Percentiles rank a stretch among this genome's conserved stretches.
These are phyloP conservation scores for Podaxis sp. DNA, from an alignment of 768 basidiomycete genomes.

Conservation along the genomic window DNA sequence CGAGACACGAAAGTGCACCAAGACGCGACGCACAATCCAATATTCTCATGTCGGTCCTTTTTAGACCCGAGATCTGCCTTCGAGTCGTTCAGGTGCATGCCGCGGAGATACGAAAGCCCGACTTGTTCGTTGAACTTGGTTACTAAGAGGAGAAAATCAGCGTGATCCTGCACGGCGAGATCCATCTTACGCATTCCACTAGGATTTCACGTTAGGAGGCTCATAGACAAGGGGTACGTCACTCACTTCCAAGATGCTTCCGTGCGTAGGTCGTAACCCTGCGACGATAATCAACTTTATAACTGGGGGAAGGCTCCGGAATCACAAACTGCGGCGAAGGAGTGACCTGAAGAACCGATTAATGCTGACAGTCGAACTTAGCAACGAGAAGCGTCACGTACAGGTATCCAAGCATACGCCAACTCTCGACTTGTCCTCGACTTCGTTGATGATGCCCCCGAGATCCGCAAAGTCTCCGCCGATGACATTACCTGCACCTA, in stretches of 20 bases:
- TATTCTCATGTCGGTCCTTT: conserved; percentile 82
- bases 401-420: conserved; percentile 90
- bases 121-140: conserved; percentile 64
- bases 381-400: conserved; percentile 27
- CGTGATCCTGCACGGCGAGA: too few relatives aligned
- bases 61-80: conserved; percentile 62
- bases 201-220: background rate
- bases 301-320: background rate
- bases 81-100: conserved; percentile 87
- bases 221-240: background rate
- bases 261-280: conserved; percentile 84
- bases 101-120: conserved; percentile 71
- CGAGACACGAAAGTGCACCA: background rate
- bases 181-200: conserved; percentile 8
- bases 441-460: conserved; percentile 62
- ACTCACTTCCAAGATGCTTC: conserved; percentile 72
- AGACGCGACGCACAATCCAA: conserved; percentile 63
- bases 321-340: conserved; percentile 67
- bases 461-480: conserved; percentile 73
- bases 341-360: conserved; percentile 52
- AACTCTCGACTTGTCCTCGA: conserved; percentile 72
- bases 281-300: background rate
- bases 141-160: conserved; percentile 37
- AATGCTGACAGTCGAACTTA: background rate
- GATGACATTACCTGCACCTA: conserved; percentile 77